Percentiles rank a stretch among this genome's conserved stretches.
phyloP scores from a whole-genome alignment of 1,284 basidiomycete genomes.

The Rhodotorula sp. region DNA sequence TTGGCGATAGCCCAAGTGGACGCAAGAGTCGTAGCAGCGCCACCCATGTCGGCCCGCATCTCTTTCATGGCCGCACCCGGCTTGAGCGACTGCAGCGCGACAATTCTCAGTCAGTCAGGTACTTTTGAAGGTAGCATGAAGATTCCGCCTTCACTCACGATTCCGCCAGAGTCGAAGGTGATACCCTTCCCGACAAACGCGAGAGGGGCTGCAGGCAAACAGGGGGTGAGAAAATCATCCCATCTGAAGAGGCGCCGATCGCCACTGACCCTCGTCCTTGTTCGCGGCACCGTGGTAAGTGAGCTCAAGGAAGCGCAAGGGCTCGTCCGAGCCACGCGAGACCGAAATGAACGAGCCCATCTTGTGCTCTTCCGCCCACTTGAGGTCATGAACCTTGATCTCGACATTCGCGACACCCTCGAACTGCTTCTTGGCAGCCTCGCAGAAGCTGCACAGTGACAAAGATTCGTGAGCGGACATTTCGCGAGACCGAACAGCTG shows the following conservation, averaged over 20 bases:
- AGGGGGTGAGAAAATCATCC: not conserved
- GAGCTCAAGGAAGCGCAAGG: conserved; percentile 83
- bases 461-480: not conserved
- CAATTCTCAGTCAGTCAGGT: not conserved
- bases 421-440: conserved; percentile 69
- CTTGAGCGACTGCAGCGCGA: conserved; percentile 61
- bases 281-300: conserved; percentile 69
- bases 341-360: conserved; percentile 91
- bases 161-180: conserved; percentile 83
- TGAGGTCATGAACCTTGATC: conserved; percentile 68
- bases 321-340: conserved; percentile 75
- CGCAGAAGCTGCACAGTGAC: conserved; percentile 61
- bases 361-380: conserved; percentile 75
- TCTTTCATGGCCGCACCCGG: conserved; percentile 62
- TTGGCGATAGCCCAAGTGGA: conserved; percentile 76
- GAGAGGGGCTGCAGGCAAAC: conserved; percentile 11
- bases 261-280: conserved; percentile 30
- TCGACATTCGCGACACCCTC: conserved; percentile 66
- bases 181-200: conserved; percentile 73
- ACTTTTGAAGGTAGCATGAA: not conserved
- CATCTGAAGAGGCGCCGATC: no score
- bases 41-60: conserved; percentile 56
- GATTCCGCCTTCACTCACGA: conserved; percentile 48
- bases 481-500: no score
- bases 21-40: conserved; percentile 74